Evolutionary conservation across 495 filamentous ascomycete genomes (phyloP).

Genomic region (Neurospora discreta): DNA sequence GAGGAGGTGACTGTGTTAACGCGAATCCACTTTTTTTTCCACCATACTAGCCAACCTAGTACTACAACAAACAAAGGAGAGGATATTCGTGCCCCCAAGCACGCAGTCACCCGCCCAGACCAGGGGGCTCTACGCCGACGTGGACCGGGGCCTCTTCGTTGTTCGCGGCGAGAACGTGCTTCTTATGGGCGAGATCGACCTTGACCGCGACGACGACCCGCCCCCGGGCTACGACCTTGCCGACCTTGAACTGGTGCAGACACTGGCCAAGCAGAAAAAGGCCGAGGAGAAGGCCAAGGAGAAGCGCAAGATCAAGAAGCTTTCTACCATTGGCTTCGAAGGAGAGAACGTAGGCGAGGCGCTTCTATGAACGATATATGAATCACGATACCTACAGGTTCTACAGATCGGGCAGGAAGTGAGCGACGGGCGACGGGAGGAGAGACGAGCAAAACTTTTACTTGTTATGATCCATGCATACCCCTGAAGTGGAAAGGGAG

Average conservation of each 20-base stretch:
- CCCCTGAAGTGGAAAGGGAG: neutral
- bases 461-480: neutral
- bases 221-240: slow-evolving; percentile 59
- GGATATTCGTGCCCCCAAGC: slow-evolving; percentile 53
- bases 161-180: slow-evolving; percentile 91
- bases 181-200: slow-evolving; percentile 85
- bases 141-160: slow-evolving; percentile 71
- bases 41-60: slow-evolving; percentile 69
- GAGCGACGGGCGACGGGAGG: neutral
- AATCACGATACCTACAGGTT: neutral
- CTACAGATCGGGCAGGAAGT: neutral
- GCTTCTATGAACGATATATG: slow-evolving; percentile 41
- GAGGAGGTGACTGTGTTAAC: slow-evolving; percentile 5
- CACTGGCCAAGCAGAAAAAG: slow-evolving; percentile 58
- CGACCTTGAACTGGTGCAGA: slow-evolving; percentile 56
- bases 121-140: slow-evolving; percentile 59
- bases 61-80: slow-evolving; percentile 80
- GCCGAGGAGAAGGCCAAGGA: slow-evolving; percentile 57
- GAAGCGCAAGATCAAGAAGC: slow-evolving; percentile 55
- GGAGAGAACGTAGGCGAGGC: slow-evolving; percentile 72
- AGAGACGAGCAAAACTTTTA: neutral
- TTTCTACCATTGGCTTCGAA: slow-evolving; percentile 73
- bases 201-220: slow-evolving; percentile 86
- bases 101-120: slow-evolving; percentile 11
- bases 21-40: neutral